These are phyloP conservation scores for Spinellus fusiger DNA, from an alignment of 192 early-diverging fungal species.

Conservation along the genomic window DNA sequence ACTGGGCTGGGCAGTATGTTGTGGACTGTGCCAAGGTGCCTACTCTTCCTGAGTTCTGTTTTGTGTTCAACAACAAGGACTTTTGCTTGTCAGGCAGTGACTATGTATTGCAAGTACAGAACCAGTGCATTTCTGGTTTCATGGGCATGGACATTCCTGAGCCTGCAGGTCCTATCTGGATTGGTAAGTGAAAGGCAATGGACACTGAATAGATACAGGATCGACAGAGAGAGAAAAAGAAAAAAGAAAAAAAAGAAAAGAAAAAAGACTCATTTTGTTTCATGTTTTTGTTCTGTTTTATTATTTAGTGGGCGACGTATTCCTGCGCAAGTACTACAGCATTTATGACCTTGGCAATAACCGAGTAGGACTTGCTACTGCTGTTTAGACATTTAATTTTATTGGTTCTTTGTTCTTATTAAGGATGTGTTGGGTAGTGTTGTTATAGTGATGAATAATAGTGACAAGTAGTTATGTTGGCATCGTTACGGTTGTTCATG, in stretches of 20 bases:
- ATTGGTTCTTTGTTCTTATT: neutral
- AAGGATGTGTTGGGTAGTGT: too few relatives aligned
- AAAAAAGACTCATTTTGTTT: too few relatives aligned
- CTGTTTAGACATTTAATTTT: slow-evolving; percentile 2
- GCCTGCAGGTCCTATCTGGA: slow-evolving; percentile 74
- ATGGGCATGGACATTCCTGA: slow-evolving; percentile 90
- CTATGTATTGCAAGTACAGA: slow-evolving; percentile 60
- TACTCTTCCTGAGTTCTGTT: slow-evolving; percentile 69
- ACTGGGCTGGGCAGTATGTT: slow-evolving; percentile 78
- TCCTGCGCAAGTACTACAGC: slow-evolving; percentile 77
- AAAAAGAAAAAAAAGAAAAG: too few relatives aligned
- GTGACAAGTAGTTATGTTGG: too few relatives aligned
- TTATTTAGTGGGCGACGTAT: slow-evolving; percentile 65
- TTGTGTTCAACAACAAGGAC: slow-evolving; percentile 52
- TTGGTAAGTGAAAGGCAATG: slow-evolving; percentile 31
- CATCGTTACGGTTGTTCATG: neutral
- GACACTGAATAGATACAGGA: too few relatives aligned
- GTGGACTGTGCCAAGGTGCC: slow-evolving; percentile 81
- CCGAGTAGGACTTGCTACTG: slow-evolving; percentile 59
- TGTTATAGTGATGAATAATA: too few relatives aligned
- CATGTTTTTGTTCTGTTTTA: slow-evolving; percentile 6
- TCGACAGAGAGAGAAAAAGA: too few relatives aligned
- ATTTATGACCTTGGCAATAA: slow-evolving; percentile 66
- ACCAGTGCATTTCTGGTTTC: slow-evolving; percentile 73
- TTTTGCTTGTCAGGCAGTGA: slow-evolving; percentile 55